Base-by-base conservation (phyloP, 345 rosid genomes). In the Aquilaria sinensis region DNA sequence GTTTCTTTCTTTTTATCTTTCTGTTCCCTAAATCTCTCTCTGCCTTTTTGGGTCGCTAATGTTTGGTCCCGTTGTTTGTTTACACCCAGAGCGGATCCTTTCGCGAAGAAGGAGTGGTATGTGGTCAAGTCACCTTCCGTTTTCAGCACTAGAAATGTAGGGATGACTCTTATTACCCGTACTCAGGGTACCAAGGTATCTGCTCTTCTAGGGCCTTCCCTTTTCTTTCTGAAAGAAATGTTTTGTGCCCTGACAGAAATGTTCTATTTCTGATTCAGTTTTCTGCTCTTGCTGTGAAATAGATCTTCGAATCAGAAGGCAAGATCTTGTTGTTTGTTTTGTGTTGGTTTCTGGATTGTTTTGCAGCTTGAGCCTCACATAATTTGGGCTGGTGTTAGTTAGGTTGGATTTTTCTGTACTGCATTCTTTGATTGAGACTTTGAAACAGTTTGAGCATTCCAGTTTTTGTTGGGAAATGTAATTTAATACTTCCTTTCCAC, bases 71-170 rank as follows among this genome's bases (percentile, higher is more conserved):
- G 12, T 43, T 52, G 11, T n/a, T 47, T 2, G 45, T 51, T 30
- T 15, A 14, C 14, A 12, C 45, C 47, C 58, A 90, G 97, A 31
- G 85, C 82, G 53, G 91, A 90, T 81, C 97, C 96, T 0, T 90
- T 84, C 62, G 62, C 97, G 13, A 85, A 88, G 93, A 90, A 90
- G 83, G 97, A 90, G 53, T 90, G 97, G 97, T 85, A 90, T 58
- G 96, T 87, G 56, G 78, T 88, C 60, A 90, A 90, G 79, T 96
- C 97, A 53, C 97, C 97, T 9, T 82, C 96, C 0, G 68, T 67
- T 51, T 90, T 90, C 72, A 61, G 23, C 6, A 49, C 62, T 1
- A 84, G 74, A 67, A 84, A 83, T 62, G 93, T 90, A 0, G 97
- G 97, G 51, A 90, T 85, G 69, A 90, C 96, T 6, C 88, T 88